Conservation (phyloP, 1,284 basidiomycete species). For the Rhizoctonia solani region DNA sequence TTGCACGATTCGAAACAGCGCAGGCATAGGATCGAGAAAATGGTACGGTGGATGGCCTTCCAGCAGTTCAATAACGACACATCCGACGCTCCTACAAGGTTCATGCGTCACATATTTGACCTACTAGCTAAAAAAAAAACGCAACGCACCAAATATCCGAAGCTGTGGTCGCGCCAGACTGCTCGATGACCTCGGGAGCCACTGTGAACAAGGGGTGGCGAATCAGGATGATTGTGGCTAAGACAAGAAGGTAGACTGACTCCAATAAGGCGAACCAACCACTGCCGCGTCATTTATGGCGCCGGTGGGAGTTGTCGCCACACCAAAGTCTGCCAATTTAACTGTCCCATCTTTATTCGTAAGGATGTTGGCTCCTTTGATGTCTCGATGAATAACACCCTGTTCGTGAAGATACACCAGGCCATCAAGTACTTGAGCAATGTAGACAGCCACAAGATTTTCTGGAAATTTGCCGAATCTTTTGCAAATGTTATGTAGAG, state of each 20-base stretch:
- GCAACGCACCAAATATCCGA: constrained; percentile 89
- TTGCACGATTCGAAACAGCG: constrained; percentile 96
- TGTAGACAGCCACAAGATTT: constrained; percentile 93
- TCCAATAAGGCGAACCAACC: constrained; percentile 98
- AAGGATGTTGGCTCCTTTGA: constrained; percentile 96
- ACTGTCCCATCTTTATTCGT: constrained; percentile 99
- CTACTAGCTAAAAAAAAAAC: not conserved
- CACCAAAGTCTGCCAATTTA: constrained; percentile 93
- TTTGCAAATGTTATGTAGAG: constrained; percentile 92
- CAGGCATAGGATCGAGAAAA: constrained; percentile 96
- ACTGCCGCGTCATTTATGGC: constrained; percentile 82
- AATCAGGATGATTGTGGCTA: constrained; percentile 38
- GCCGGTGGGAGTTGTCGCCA: constrained; percentile 74
- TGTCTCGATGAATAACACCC: constrained; percentile 98
- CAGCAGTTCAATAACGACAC: constrained; percentile 93
- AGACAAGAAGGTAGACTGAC: constrained; percentile 53
- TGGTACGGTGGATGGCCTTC: constrained; percentile 97
- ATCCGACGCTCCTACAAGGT: constrained; percentile 81
- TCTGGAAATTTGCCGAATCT: constrained; percentile 98
- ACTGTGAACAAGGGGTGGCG: constrained; percentile 62
- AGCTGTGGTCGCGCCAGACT: constrained; percentile 93
- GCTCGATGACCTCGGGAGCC: constrained; percentile 98
- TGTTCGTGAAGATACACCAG: constrained; percentile 95
- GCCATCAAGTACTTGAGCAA: constrained; percentile 88
- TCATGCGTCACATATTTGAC: not conserved